Conservation (phyloP, 1,284 basidiomycete genomes). For the Fomitopsis betulina region DNA sequence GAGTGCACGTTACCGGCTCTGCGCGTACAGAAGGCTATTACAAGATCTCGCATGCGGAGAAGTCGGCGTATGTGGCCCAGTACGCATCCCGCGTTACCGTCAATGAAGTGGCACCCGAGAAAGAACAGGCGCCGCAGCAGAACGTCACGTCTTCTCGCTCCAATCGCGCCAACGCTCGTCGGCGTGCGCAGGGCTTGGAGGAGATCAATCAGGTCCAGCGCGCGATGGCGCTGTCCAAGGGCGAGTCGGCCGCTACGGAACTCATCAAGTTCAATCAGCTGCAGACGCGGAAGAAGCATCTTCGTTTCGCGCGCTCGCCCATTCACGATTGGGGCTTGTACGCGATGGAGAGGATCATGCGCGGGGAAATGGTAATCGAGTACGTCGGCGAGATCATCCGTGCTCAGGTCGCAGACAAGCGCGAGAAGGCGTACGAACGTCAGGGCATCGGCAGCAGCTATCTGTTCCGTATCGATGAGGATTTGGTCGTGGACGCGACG, state of each 20-base stretch:
- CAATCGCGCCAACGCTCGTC: slow-evolving; percentile 91
- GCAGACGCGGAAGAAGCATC: slow-evolving; percentile 95
- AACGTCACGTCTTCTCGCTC: slow-evolving; percentile 79
- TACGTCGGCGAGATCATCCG: slow-evolving; percentile 98
- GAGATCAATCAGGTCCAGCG: slow-evolving; percentile 85
- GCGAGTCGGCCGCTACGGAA: slow-evolving; percentile 63
- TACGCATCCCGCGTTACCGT: slow-evolving; percentile 59
- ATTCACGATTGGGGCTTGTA: slow-evolving; percentile 99
- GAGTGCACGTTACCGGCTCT: slow-evolving; percentile 74
- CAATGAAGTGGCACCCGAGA: slow-evolving; percentile 28
- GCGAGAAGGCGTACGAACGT: slow-evolving; percentile 95
- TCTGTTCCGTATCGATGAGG: slow-evolving; percentile 90
- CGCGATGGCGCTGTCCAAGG: slow-evolving; percentile 70
- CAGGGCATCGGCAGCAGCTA: slow-evolving; percentile 96
- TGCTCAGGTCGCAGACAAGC: slow-evolving; percentile 93
- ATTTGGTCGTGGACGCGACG: slow-evolving; percentile 94
- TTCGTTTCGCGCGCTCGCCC: slow-evolving; percentile 92
- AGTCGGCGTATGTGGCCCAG: slow-evolving; percentile 84
- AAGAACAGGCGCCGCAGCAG: slow-evolving; percentile 41
- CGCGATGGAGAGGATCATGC: slow-evolving; percentile 90
- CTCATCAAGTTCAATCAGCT: slow-evolving; percentile 97
- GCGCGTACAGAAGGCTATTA: slow-evolving; percentile 94
- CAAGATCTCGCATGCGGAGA: slow-evolving; percentile 89
- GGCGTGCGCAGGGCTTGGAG: slow-evolving; percentile 91
- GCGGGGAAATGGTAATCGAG: slow-evolving; percentile 99